Evolutionary conservation across 1,284 basidiomycete genomes (phyloP), one percentile per base, ranked within the genome.

Genomic region (Rhodotorula mucilaginosa): DNA sequence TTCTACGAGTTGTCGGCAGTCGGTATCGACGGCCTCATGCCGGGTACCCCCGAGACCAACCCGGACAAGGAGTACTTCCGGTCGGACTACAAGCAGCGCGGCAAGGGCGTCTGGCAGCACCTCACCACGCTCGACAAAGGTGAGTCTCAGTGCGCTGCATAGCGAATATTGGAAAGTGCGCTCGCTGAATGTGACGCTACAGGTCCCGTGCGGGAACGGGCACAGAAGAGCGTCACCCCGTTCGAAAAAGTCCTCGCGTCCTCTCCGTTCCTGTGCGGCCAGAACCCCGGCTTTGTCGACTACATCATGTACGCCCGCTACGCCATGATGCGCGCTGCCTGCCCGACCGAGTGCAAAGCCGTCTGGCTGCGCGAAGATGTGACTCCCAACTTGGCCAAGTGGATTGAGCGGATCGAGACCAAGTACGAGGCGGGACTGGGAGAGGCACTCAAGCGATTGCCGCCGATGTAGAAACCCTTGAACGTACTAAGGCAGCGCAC

Each of bases 321-420:
- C 49, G 61, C 64, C 51, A 69, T 73, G 71, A 73, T 73, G 71
- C 61, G 61, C n/a, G 29, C 62, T 8, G 58, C 61, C 19, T 65
- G 62, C 16, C 68, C 71, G 3, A 23, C 49, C 6, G 48, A 69
- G 13, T 56, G 65, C 18, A n/a, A 54, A 21, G 65, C 67, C 3
- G 63, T 73, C 23, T 73, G 68, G 66, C 49, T 58, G n/a, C 54
- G 67, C 21, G 47, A 21, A 8, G 31, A 48, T 13, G 49, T 15
- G 18, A n/a, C 44, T 2, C 60, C 66, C 29, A 26, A 64, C 31
- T 56, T 71, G 0, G 60, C 39, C 18, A 59, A 52, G 47, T 68
- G 70, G 70, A 60, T 71, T 19, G 63, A 65, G 26, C 46, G 64
- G 12, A 61, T 71, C 18, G 65, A 64, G 26, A 18, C n/a, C 34